phyloP scores from a whole-genome alignment of 2,329 filamentous ascomycete genomes.

The Aureobasidium sp. region DNA sequence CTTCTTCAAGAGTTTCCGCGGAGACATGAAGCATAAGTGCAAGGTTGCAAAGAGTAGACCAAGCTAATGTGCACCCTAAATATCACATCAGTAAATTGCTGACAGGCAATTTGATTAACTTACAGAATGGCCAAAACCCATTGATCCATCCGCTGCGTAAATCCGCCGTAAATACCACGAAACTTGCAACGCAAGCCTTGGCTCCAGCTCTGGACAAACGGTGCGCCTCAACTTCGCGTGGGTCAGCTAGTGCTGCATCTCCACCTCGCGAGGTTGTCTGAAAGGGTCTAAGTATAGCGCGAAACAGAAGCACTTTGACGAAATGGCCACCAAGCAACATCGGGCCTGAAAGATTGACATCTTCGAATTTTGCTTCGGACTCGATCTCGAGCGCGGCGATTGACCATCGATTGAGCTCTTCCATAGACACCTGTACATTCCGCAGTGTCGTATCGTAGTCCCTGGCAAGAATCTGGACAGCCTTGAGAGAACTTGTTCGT shows the following conservation, averaged over 20 bases:
- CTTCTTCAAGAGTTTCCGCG: background rate
- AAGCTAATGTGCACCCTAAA: background rate
- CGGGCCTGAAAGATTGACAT: background rate
- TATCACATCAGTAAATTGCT: background rate
- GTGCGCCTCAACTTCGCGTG: background rate
- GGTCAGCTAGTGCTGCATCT: background rate
- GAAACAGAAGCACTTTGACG: constrained; percentile 65
- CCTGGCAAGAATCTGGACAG: background rate
- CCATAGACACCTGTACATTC: background rate
- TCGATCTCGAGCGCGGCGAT: background rate
- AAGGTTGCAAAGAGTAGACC: background rate
- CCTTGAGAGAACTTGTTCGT: background rate
- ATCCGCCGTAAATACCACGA: background rate
- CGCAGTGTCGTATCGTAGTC: constrained; percentile 1
- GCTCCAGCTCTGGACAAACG: constrained; percentile 1
- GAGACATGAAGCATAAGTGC: background rate
- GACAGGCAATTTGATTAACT: background rate
- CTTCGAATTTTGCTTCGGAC: background rate
- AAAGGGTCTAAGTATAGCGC: background rate
- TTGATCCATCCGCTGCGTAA: background rate
- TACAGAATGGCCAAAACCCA: background rate
- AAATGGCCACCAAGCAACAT: constrained; percentile 24
- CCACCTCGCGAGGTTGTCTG: background rate
- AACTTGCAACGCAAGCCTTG: background rate
- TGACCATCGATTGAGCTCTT: background rate